Evolutionary conservation across 2,329 filamentous ascomycete genomes (phyloP).

Genomic region (Penicillium sp.): DNA sequence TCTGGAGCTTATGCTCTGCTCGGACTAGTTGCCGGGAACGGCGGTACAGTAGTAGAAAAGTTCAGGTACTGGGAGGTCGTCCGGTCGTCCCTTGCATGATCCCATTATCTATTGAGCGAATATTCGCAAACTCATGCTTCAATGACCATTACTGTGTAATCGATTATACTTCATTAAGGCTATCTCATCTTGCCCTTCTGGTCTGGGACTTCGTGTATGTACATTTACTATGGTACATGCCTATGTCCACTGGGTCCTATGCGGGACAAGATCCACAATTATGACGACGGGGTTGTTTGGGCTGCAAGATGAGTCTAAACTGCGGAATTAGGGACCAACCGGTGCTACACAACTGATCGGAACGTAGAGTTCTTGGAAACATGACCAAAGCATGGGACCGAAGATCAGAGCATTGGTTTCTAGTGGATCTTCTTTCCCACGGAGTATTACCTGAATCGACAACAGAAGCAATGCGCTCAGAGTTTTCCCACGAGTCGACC

Average conservation of each 20-base stretch:
- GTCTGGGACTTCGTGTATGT: background rate
- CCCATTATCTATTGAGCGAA: background rate
- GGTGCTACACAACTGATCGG: background rate
- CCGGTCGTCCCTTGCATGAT: background rate
- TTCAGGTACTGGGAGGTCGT: background rate
- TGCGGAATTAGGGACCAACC: background rate
- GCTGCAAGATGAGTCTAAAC: background rate
- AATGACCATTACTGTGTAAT: background rate
- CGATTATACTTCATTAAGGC: background rate
- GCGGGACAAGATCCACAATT: constrained; percentile 16
- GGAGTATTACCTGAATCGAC: too few relatives aligned
- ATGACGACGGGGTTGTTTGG: constrained; percentile 15
- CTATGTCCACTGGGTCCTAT: background rate
- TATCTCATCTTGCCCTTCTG: background rate
- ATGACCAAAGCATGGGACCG: background rate
- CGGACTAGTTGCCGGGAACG: background rate
- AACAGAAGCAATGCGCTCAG: background rate
- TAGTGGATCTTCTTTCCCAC: too few relatives aligned
- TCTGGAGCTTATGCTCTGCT: constrained; percentile 1
- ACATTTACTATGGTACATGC: background rate
- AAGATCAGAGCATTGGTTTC: background rate
- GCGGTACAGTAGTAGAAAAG: background rate
- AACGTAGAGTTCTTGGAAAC: background rate
- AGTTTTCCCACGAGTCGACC: background rate
- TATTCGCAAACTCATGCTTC: background rate